Conservation (phyloP, 805 yeast genomes). For the Schizosaccharomyces octosporus region DNA sequence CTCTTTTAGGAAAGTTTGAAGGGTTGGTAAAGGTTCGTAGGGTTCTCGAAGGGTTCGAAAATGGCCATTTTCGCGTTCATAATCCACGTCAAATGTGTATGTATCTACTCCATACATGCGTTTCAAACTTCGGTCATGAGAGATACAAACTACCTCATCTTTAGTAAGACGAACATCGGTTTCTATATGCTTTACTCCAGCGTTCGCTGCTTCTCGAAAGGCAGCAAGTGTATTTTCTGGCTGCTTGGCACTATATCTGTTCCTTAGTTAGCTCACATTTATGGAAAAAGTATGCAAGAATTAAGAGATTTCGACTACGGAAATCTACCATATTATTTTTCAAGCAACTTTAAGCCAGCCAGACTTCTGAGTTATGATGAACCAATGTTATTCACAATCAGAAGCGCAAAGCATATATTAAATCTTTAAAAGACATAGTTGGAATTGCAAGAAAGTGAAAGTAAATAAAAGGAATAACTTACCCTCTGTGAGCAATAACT, state of each 20-base stretch:
- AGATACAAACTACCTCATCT: constrained; percentile 30
- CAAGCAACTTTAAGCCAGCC: too few relatives aligned
- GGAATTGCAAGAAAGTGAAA: constrained; percentile 1
- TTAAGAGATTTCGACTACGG: too few relatives aligned
- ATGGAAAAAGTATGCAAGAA: too few relatives aligned
- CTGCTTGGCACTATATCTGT: constrained; percentile 9
- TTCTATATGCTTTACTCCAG: constrained; percentile 24
- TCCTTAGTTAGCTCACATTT: too few relatives aligned
- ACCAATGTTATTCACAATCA: too few relatives aligned
- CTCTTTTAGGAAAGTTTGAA: constrained; percentile 5
- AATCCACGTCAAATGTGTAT: constrained; percentile 17
- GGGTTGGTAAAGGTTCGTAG: constrained; percentile 7
- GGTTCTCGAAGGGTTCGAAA: constrained; percentile 15
- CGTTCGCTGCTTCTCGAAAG: constrained; percentile 23
- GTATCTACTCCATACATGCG: constrained; percentile 22
- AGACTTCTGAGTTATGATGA: too few relatives aligned
- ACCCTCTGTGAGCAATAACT: constrained; percentile 9
- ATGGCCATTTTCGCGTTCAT: constrained; percentile 16
- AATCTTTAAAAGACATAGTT: not conserved
- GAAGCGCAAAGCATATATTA: too few relatives aligned
- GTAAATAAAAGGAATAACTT: not conserved
- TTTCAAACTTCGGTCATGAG: constrained; percentile 28
- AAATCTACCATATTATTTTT: too few relatives aligned
- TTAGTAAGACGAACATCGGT: constrained; percentile 27
- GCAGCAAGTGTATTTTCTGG: constrained; percentile 16